Base-by-base conservation (phyloP, 1,284 basidiomycete genomes). In the Erythrobasidium hasegawianum region DNA sequence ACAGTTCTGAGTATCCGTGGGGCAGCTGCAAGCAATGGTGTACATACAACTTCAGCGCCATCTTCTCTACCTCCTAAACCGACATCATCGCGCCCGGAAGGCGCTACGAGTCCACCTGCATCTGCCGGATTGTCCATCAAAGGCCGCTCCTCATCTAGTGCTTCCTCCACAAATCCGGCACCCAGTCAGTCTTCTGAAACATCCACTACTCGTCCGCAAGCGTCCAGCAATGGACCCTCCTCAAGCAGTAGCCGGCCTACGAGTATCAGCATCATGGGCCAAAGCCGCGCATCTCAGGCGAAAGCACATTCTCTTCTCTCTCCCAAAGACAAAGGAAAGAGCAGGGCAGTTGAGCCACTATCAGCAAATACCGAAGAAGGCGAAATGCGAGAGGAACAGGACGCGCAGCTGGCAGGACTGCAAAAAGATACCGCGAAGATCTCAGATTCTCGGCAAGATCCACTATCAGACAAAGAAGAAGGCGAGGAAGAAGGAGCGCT, bases 371-470 rank as follows among this genome's bases (percentile, higher is more conserved):
- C n/a, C 1, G 57, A 59, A 43, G 50, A 54, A 55, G 52, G 50
- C 50, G 59, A 62, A 54, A 50, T 53, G 18, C 33, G 33, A 8
- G 59, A 54, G 13, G 59, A 62, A 33, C 39, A 40, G 27, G 59
- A 62, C 11, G 33, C 33, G 33, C 33, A 33, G 33, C 33, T 33
- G 11, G 33, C 33, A 33, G 33, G 4, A 11, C 33, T 33, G 33
- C 33, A 33, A 5, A 33, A 33, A 5, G 33, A 11, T 11, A 5
- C 33, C 4, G 33, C 33, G 33, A 11, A 33, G 4, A 11, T 11
- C 11, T 4, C 33, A 33, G 5, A 4, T 33, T 33, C 33, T 5
- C 4, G 11, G 33, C 33, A 33, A 33, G 33, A 33, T 4, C 4
- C 11, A 11, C 33, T 33, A 11, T 33, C 33, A 5, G 33, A 33